Evolutionary conservation across 441 rosid genomes (phyloP).

Genomic region (Gossypium schwendimanii): DNA sequence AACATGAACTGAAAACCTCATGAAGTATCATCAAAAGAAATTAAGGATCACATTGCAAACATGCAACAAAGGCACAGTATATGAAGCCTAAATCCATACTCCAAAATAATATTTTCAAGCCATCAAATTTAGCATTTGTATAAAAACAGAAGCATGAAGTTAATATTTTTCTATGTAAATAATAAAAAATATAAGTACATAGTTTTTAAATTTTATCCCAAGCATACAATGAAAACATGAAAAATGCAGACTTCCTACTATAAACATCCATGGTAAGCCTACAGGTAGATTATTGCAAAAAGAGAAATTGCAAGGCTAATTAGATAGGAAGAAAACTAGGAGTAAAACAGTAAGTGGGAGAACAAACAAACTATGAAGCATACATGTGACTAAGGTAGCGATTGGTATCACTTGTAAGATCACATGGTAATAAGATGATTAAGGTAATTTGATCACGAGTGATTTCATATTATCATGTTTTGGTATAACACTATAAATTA

Average conservation of each 20-base stretch:
- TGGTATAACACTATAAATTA: not conserved
- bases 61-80: not conserved
- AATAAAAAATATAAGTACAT: not conserved
- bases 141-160: not conserved
- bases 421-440: not conserved
- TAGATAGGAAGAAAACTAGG: not conserved
- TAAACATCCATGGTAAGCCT: not conserved
- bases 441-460: not conserved
- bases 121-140: not conserved
- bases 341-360: not conserved
- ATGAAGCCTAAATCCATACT: not conserved
- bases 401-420: not conserved
- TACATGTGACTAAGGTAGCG: not conserved
- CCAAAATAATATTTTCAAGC: not conserved
- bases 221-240: not conserved
- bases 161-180: not conserved
- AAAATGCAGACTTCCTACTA: not conserved
- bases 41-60: not conserved
- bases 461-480: not conserved
- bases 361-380: not conserved
- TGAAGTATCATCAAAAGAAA: not conserved
- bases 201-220: not conserved
- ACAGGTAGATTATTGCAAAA: not conserved
- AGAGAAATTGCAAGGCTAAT: not conserved
- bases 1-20: not conserved